These are phyloP conservation scores for Phialocephala subalpina DNA, from an alignment of 2,329 filamentous ascomycete species.

Conservation along the genomic window DNA sequence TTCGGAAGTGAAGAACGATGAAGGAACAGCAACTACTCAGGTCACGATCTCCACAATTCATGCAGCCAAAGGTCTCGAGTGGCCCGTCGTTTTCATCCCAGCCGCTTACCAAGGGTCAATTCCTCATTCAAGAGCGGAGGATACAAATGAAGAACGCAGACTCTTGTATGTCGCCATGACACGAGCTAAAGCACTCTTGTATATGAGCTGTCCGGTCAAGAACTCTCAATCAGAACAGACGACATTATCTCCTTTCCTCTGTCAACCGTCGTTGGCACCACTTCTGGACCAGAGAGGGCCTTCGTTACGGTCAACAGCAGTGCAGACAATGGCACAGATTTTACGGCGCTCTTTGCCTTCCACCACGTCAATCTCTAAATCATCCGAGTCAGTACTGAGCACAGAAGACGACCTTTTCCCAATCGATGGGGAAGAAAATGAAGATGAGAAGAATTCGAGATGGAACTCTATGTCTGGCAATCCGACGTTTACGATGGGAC, in stretches of 20 bases:
- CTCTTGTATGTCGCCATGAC: slow-evolving; percentile 98
- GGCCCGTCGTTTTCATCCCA: slow-evolving; percentile 94
- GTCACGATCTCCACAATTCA: slow-evolving; percentile 97
- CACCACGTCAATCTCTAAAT: slow-evolving; percentile 51
- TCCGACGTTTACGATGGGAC: slow-evolving; percentile 35
- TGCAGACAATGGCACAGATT: slow-evolving; percentile 76
- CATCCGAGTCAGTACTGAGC: slow-evolving; percentile 60
- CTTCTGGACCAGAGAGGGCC: slow-evolving; percentile 72
- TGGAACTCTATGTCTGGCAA: slow-evolving; percentile 46
- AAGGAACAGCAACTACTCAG: slow-evolving; percentile 63
- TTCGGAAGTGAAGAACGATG: slow-evolving; percentile 75
- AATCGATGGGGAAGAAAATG: slow-evolving; percentile 62
- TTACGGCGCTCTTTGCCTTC: slow-evolving; percentile 68
- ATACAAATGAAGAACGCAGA: slow-evolving; percentile 85
- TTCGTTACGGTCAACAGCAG: slow-evolving; percentile 66
- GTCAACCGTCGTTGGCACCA: slow-evolving; percentile 57
- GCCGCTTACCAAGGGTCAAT: slow-evolving; percentile 90
- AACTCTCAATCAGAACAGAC: slow-evolving; percentile 70
- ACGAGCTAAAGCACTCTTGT: slow-evolving; percentile 83
- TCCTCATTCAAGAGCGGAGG: slow-evolving; percentile 86
- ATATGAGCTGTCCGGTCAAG: slow-evolving; percentile 81
- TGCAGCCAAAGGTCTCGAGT: slow-evolving; percentile 93
- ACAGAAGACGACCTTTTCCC: slow-evolving; percentile 76
- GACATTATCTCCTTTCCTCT: slow-evolving; percentile 77
- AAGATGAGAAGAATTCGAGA: slow-evolving; percentile 42